A percentile compares a stretch with the other conserved stretches of the same genome.
Evolutionary conservation across 805 yeast genomes (phyloP).

Genomic region (Starmerella khaoyaiensis): DNA sequence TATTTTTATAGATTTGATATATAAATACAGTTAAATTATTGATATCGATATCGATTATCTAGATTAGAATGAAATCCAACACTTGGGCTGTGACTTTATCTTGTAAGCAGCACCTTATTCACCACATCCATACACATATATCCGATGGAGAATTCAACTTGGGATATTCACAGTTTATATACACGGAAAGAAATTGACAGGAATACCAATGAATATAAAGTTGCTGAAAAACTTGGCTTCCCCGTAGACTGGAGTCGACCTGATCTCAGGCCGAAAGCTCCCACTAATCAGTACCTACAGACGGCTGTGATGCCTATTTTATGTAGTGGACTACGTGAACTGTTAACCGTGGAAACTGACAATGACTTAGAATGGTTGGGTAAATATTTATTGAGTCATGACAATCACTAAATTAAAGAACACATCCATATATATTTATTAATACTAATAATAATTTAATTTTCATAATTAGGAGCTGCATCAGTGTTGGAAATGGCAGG

Average conservation of each 20-base stretch:
- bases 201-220: constrained; percentile 2
- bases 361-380: constrained; percentile 10
- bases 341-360: constrained; percentile 4
- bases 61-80: too few species aligned
- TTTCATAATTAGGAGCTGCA: constrained; percentile 60
- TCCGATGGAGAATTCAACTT: too few species aligned
- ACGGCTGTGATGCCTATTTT: constrained; percentile 6
- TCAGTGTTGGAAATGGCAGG: constrained; percentile 27
- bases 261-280: constrained; percentile 2
- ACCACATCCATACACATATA: too few species aligned
- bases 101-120: too few species aligned
- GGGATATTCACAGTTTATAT: too few species aligned
- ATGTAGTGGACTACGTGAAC: constrained; percentile 6
- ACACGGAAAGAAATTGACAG: too few species aligned
- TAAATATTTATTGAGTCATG: constrained; percentile 1
- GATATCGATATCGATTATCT: too few species aligned
- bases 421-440: not conserved
- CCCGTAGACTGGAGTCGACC: constrained; percentile 6
- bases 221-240: constrained; percentile 3
- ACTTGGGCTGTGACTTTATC: too few species aligned
- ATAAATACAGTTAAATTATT: too few species aligned
- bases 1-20: too few species aligned
- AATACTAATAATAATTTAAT: too few species aligned
- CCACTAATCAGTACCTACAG: constrained; percentile 10
- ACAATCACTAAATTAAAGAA: not conserved